phyloP scores from a whole-genome alignment of 768 basidiomycete species.

The Leccinum aurantiacum region DNA sequence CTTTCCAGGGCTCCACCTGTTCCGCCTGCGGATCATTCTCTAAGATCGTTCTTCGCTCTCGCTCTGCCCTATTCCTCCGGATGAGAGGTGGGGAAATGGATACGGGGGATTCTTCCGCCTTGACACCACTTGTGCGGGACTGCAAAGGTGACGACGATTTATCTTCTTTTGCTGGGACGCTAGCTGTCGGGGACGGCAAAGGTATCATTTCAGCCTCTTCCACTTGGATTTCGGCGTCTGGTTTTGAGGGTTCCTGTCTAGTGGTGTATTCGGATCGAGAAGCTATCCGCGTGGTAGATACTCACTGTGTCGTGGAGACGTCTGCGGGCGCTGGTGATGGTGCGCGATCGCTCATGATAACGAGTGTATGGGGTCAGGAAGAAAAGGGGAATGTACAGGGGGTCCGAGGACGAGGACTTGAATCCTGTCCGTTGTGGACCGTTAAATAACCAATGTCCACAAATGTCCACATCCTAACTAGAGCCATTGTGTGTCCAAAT shows the following conservation, averaged over 20 bases:
- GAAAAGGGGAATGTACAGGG: slow-evolving; percentile 8
- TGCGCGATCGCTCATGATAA: slow-evolving; percentile 32
- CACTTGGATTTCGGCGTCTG: not conserved
- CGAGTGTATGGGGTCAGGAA: slow-evolving; percentile 26
- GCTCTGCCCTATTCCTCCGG: slow-evolving; percentile 21
- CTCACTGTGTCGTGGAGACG: slow-evolving; percentile 17
- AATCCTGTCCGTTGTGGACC: slow-evolving; percentile 10
- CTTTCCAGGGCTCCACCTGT: slow-evolving; percentile 49
- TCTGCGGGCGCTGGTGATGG: not conserved
- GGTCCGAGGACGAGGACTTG: slow-evolving; percentile 10
- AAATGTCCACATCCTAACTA: not conserved
- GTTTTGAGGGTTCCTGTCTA: slow-evolving; percentile 15
- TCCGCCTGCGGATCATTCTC: slow-evolving; percentile 53
- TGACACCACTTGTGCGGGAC: not conserved
- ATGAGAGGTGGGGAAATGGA: not conserved
- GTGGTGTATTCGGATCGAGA: slow-evolving; percentile 9
- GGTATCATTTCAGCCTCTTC: not conserved
- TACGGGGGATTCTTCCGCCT: not conserved
- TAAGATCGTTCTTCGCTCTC: slow-evolving; percentile 51
- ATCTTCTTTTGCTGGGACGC: not conserved
- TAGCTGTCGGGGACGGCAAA: not conserved
- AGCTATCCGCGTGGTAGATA: not conserved
- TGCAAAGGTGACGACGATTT: not conserved
- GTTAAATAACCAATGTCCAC: slow-evolving; percentile 4
- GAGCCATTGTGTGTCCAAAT: slow-evolving; percentile 19